Evolutionary conservation across 2,329 filamentous ascomycete species (phyloP).

Genomic region (Camillea tinctor): DNA sequence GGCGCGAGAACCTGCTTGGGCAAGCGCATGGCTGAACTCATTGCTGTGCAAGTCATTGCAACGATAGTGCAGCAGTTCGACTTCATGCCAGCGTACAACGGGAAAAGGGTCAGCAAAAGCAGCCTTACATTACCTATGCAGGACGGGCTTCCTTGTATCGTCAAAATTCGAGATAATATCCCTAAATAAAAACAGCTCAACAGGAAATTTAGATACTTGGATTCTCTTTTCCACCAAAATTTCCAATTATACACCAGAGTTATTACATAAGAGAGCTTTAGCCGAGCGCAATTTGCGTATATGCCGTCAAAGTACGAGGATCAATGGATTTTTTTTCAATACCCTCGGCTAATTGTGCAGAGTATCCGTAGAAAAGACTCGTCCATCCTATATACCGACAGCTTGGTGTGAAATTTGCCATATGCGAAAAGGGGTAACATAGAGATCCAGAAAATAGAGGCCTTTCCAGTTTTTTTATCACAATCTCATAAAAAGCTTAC

Average conservation of each 20-base stretch:
- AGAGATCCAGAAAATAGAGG: too few relatives aligned
- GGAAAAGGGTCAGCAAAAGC: slow-evolving; percentile 54
- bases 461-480: too few relatives aligned
- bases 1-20: slow-evolving; percentile 61
- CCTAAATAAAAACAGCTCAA: not conserved
- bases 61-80: slow-evolving; percentile 50
- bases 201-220: too few relatives aligned
- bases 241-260: not conserved
- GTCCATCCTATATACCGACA: too few relatives aligned
- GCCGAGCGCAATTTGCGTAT: too few relatives aligned
- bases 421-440: too few relatives aligned
- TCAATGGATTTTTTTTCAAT: not conserved
- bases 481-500: too few relatives aligned
- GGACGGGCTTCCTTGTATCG: slow-evolving; percentile 52
- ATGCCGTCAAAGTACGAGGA: too few relatives aligned
- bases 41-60: slow-evolving; percentile 57
- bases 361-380: not conserved
- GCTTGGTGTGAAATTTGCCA: not conserved
- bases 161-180: slow-evolving; percentile 23
- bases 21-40: slow-evolving; percentile 62
- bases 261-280: too few relatives aligned
- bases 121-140: slow-evolving; percentile 65
- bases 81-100: slow-evolving; percentile 43
- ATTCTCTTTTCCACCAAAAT: not conserved
- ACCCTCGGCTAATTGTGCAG: not conserved